phyloP scores from a whole-genome alignment of 2,329 filamentous ascomycete species.

The Zasmidium cellare region DNA sequence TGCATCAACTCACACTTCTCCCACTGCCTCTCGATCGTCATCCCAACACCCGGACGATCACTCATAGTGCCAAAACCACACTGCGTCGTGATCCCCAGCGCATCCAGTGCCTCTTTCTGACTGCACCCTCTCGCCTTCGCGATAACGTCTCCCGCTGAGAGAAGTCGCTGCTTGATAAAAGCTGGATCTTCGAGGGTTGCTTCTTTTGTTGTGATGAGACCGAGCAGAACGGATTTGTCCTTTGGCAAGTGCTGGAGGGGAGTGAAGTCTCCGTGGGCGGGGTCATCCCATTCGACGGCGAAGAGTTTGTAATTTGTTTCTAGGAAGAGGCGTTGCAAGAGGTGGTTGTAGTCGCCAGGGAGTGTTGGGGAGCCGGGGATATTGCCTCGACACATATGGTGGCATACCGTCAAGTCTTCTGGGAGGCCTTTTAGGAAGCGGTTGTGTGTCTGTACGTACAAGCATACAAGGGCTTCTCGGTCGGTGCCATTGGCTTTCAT shows the following conservation, averaged over 20 bases:
- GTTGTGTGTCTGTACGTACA: conserved; percentile 73
- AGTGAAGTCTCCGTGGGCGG: conserved; percentile 48
- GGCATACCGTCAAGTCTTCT: conserved; percentile 70
- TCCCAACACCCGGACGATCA: conserved; percentile 54
- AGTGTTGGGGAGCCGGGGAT: conserved; percentile 47
- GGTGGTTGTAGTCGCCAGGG: conserved; percentile 47
- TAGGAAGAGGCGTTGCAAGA: conserved; percentile 38
- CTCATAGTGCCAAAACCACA: conserved; percentile 61
- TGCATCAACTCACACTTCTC: conserved; percentile 70
- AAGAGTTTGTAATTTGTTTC: conserved; percentile 32
- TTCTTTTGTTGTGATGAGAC: conserved; percentile 49
- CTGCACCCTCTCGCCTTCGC: conserved; percentile 62
- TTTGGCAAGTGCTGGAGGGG: conserved; percentile 45
- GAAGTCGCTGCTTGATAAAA: conserved; percentile 45
- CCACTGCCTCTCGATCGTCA: conserved; percentile 51
- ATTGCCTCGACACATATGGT: conserved; percentile 66
- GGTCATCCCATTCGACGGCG: conserved; percentile 45
- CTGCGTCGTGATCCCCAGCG: conserved; percentile 67
- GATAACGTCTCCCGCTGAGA: conserved; percentile 62
- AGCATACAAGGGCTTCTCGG: conserved; percentile 65
- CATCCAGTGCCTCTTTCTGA: conserved; percentile 66
- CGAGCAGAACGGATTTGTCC: conserved; percentile 47
- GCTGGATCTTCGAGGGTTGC: conserved; percentile 45
- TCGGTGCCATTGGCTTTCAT: conserved; percentile 66
- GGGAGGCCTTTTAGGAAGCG: conserved; percentile 64